These are phyloP conservation scores for Tuber indicum DNA, from an alignment of 495 filamentous ascomycete species.

Conservation along the genomic window DNA sequence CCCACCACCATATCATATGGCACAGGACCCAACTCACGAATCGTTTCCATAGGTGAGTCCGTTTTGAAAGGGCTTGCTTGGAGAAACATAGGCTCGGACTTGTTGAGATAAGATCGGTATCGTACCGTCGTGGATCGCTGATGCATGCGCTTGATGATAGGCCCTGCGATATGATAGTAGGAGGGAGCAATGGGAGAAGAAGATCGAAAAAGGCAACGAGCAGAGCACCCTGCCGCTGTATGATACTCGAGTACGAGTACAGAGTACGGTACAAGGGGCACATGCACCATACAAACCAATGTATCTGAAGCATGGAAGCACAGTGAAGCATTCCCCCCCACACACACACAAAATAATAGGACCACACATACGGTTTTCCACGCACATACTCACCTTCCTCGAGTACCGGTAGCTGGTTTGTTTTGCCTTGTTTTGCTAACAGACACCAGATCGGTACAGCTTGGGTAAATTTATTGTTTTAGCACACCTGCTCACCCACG, in stretches of 20 bases:
- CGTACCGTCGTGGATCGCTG: not conserved
- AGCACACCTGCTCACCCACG: not conserved
- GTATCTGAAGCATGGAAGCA: not conserved
- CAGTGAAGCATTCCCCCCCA: not conserved
- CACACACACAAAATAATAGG: not conserved
- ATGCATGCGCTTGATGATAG: not conserved
- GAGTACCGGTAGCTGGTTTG: not conserved
- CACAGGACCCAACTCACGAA: not conserved
- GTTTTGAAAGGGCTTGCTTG: not conserved
- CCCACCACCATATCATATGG: not conserved
- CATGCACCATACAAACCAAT: not conserved
- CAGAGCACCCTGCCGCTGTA: not conserved
- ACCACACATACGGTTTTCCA: not conserved
- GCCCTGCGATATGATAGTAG: not conserved
- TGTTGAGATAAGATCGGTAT: constrained; percentile 5
- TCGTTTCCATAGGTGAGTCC: not conserved
- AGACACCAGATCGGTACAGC: too few species aligned
- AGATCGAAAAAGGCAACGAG: not conserved
- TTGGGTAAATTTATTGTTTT: too few species aligned
- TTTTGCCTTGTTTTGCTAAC: too few species aligned
- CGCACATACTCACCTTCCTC: not conserved
- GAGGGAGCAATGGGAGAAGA: not conserved
- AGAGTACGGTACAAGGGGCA: not conserved
- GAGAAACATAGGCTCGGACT: not conserved
- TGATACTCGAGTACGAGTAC: too few species aligned